A percentile compares a stretch with the other conserved stretches of the same genome.
Evolutionary conservation across 768 basidiomycete genomes (phyloP).

Genomic region (Zangia roseola): DNA sequence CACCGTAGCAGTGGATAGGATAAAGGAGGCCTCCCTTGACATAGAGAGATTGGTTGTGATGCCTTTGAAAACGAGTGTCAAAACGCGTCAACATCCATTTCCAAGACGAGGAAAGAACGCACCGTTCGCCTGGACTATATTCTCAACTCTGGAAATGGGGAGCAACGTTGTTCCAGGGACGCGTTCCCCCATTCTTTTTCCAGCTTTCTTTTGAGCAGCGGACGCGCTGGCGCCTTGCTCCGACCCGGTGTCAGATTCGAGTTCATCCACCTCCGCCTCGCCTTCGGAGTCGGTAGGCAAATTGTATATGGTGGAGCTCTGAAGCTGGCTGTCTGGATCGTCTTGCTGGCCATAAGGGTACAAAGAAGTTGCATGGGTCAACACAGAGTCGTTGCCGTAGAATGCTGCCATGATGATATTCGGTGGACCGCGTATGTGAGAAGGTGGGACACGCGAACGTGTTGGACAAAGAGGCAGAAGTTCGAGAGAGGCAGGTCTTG

Average conservation of each 20-base stretch:
- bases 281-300: conserved; percentile 34
- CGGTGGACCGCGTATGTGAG: conserved; percentile 7
- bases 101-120: conserved; percentile 24
- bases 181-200: conserved; percentile 40
- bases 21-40: conserved; percentile 73
- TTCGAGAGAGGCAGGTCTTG: conserved; percentile 1
- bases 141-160: conserved; percentile 66
- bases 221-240: conserved; percentile 29
- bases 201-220: conserved; percentile 25
- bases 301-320: conserved; percentile 30
- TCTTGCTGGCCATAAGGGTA: conserved; percentile 30
- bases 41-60: conserved; percentile 61
- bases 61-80: conserved; percentile 36
- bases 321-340: conserved; percentile 24
- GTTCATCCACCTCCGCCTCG: conserved; percentile 34
- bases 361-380: conserved; percentile 33
- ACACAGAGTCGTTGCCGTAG: conserved; percentile 27
- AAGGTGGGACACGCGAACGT: conserved; percentile 8
- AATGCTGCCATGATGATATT: conserved; percentile 31
- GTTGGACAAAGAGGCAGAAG: conserved; percentile 1
- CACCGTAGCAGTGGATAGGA: conserved; percentile 77
- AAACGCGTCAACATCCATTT: conserved; percentile 13
- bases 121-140: conserved; percentile 80
- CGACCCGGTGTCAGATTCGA: conserved; percentile 34
- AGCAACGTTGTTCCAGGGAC: conserved; percentile 65